Base-by-base conservation (phyloP, 1,139 yeast species). In the Suhomyces terraborum region DNA sequence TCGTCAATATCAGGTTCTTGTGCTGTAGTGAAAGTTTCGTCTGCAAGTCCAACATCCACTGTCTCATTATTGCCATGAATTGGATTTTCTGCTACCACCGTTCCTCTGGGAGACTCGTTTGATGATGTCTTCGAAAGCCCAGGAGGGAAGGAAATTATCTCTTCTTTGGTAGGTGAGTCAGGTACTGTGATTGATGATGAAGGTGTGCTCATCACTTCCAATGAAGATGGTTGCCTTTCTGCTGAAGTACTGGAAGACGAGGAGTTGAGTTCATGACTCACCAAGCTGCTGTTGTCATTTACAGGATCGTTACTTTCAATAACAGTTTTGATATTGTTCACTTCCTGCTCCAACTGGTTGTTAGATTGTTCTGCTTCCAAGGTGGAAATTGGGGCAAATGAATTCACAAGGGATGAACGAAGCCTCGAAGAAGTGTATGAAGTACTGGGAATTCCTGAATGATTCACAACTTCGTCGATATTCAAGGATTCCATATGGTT, bases 401-500 rank as follows among this genome's bases (percentile, higher is more conserved):
- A 61, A 37, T 44, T 61, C 29, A 52, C 54, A 32, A 63, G 49
- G 0, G 68, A 62, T 1, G 58, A 51, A 22, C 58, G 48, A 17
- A 63, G 48, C 6, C 51, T 45, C 4, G 65, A 58, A 9, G 39
- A 25, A 9, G 35, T 21, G 21, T n/a, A 18, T 2, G 19, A 14
- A 3, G 32, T n/a, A 9, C 23, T 20, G 8, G 46, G 13, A n/a
- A 12, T 10, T 8, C 13, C 14, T 5, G 35, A 28, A 1, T 24
- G 14, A 24, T 46, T 47, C 6, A 54, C 52, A 24, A 56, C 17
- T 17, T 46, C 48, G 22, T 50, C 55, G 23, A 51, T 51, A 31
- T 48, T 46, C 16, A 40, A 34, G 6, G 49, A 34, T 4, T 36
- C 36, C 14, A 28, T 14, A n/a, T 21, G 6, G 20, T 17, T 35